A percentile compares a stretch with the other conserved stretches of the same genome.
These are phyloP conservation scores for Suillus decipiens DNA, from an alignment of 768 basidiomycete species.

Conservation along the genomic window DNA sequence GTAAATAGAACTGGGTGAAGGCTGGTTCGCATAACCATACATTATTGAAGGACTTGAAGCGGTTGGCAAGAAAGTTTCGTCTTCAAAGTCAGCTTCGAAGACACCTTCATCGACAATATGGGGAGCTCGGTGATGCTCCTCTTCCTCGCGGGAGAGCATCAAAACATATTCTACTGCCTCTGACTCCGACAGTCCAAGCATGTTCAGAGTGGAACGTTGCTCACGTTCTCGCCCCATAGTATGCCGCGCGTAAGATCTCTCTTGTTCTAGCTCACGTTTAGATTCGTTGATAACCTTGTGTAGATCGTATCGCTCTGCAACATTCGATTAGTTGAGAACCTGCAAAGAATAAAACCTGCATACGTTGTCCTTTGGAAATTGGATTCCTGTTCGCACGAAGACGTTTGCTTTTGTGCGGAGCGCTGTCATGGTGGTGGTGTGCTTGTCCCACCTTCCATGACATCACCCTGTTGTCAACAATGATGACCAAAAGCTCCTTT, in stretches of 20 bases:
- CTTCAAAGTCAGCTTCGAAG: constrained; percentile 58
- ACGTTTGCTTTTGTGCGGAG: constrained; percentile 35
- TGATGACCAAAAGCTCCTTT: constrained; percentile 55
- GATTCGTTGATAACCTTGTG: constrained; percentile 65
- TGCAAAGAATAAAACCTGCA: constrained; percentile 20
- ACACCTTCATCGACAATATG: constrained; percentile 51
- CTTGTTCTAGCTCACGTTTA: constrained; percentile 49
- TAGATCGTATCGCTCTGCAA: constrained; percentile 63
- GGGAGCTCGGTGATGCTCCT: constrained; percentile 25
- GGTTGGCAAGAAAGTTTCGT: constrained; percentile 24
- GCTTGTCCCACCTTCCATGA: constrained; percentile 66
- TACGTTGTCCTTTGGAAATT: constrained; percentile 49
- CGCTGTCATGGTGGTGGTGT: constrained; percentile 24
- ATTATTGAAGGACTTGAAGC: constrained; percentile 25
- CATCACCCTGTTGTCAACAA: constrained; percentile 61
- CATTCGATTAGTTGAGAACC: constrained; percentile 5
- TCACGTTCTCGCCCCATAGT: constrained; percentile 53
- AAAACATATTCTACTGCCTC: constrained; percentile 80
- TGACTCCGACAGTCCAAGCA: constrained; percentile 70
- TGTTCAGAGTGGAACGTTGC: constrained; percentile 55
- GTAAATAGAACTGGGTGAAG: constrained; percentile 24
- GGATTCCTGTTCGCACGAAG: constrained; percentile 26
- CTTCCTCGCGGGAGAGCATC: constrained; percentile 85
- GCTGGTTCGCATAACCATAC: constrained; percentile 13
- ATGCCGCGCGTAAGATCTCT: constrained; percentile 40